Evolutionary conservation across 441 rosid genomes (phyloP).

Genomic region (Francoa sonchifolia): DNA sequence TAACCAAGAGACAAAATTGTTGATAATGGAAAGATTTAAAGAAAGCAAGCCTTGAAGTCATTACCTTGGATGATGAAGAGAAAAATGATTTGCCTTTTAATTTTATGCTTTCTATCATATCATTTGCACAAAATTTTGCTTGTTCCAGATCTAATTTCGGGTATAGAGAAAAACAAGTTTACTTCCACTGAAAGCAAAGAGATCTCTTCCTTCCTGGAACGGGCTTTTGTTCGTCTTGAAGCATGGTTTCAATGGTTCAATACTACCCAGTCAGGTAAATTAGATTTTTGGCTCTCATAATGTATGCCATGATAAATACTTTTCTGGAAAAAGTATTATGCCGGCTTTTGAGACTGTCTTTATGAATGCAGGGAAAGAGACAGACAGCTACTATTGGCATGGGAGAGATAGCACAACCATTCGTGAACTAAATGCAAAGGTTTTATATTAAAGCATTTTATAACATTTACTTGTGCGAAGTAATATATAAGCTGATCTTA

Average conservation of each 20-base stretch:
- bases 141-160: slow-evolving; percentile 58
- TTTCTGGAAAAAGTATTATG: background rate
- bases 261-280: slow-evolving; percentile 71
- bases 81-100: too few relatives aligned
- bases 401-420: slow-evolving; percentile 71
- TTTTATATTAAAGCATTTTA: slow-evolving; percentile 19
- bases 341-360: background rate
- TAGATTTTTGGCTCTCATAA: background rate
- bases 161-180: slow-evolving; percentile 51
- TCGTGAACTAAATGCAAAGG: slow-evolving; percentile 94
- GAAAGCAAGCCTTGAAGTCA: too few relatives aligned
- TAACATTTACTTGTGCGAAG: too few relatives aligned
- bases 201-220: slow-evolving; percentile 59
- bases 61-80: too few relatives aligned
- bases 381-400: slow-evolving; percentile 86
- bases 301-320: too few relatives aligned
- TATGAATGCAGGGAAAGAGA: slow-evolving; percentile 51
- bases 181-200: slow-evolving; percentile 46
- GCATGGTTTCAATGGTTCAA: slow-evolving; percentile 98
- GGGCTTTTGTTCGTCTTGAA: slow-evolving; percentile 81
- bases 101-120: too few relatives aligned
- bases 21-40: too few relatives aligned
- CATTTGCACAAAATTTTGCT: slow-evolving; percentile 3
- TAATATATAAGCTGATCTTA: background rate
- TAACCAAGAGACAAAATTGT: too few relatives aligned